Evolutionary conservation across 768 basidiomycete genomes (phyloP), one percentile per base, ranked within the genome.

Genomic region (Hydnum rufescens): DNA sequence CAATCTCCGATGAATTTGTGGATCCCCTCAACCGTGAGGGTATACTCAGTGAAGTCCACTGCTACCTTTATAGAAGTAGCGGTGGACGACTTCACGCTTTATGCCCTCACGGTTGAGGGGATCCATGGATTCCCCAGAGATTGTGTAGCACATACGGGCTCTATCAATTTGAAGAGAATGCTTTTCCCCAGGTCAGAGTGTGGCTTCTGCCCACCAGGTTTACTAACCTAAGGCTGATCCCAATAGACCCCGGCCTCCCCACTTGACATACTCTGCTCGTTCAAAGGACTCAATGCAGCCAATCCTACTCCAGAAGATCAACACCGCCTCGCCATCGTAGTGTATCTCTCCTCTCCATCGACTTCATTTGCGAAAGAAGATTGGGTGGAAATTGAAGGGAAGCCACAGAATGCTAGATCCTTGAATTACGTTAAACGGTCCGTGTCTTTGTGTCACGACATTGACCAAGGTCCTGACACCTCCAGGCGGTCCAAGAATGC

Each of bases 111-210:
- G n/a, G n/a, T n/a, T n/a, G n/a, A n/a, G n/a, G n/a, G n/a, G n/a
- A n/a, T n/a, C n/a, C n/a, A n/a, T n/a, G n/a, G n/a, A n/a, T n/a
- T n/a, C n/a, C n/a, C n/a, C n/a, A n/a, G n/a, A n/a, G n/a, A n/a
- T n/a, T n/a, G n/a, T n/a, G n/a, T n/a, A n/a, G n/a, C n/a, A n/a
- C n/a, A n/a, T n/a, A 99, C 64, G 93, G 93, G 60, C 71, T 99
- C 18, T 97, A 95, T 68, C 90, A 90, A 61, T 79, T 80, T 26
- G 95, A 99, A 69, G 95, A 99, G 65, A 77, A 80, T 3, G 83
- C 85, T 57, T 72, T 73, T 26, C 89, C 88, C 63, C 88, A 88
- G 71, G 85, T 84, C 58, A 51, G 65, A 58, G 4, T 47, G 2
- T 25, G 32, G 4, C 18, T 23, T 19, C 28, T 19, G 6, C 29